Evolutionary conservation across 495 filamentous ascomycete species (phyloP).

Genomic region (Trichocladium antarcticum): DNA sequence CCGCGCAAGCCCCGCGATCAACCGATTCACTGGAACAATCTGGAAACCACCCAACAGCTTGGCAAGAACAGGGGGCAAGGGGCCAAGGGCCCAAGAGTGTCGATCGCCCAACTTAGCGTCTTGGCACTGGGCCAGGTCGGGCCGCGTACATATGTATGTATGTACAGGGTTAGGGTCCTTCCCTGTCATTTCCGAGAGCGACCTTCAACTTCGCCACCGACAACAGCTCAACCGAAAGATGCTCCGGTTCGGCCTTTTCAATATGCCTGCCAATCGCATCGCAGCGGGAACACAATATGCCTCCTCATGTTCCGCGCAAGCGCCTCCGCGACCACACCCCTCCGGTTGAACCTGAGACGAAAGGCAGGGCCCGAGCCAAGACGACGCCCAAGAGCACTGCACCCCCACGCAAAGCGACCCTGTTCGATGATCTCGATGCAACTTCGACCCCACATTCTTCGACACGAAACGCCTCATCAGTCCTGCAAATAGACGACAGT

Average conservation of each 20-base stretch:
- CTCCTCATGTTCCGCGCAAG: conserved; percentile 38
- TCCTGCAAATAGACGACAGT: conserved; percentile 41
- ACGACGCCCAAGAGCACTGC: conserved; percentile 15
- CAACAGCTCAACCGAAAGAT: too few relatives aligned
- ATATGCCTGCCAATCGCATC: neutral
- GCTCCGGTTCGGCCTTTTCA: neutral
- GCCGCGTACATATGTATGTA: neutral
- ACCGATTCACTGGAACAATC: conserved; percentile 13
- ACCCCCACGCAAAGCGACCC: conserved; percentile 41
- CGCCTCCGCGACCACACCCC: conserved; percentile 30
- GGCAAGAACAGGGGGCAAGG: neutral
- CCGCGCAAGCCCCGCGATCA: neutral
- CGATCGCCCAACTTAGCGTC: conserved; percentile 5
- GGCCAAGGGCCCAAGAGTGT: neutral
- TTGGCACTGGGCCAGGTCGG: neutral
- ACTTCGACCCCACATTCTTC: conserved; percentile 37
- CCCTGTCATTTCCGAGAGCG: neutral
- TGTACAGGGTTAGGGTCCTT: conserved; percentile 1
- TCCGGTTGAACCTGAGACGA: conserved; percentile 5
- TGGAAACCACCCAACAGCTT: conserved; percentile 9
- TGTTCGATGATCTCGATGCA: conserved; percentile 60
- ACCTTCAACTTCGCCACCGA: neutral
- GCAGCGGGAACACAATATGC: conserved; percentile 24
- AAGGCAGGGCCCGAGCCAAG: conserved; percentile 5
- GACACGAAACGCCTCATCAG: conserved; percentile 38